phyloP scores from a whole-genome alignment of 192 early-diverging fungal species.

The Coemansia sp. region DNA sequence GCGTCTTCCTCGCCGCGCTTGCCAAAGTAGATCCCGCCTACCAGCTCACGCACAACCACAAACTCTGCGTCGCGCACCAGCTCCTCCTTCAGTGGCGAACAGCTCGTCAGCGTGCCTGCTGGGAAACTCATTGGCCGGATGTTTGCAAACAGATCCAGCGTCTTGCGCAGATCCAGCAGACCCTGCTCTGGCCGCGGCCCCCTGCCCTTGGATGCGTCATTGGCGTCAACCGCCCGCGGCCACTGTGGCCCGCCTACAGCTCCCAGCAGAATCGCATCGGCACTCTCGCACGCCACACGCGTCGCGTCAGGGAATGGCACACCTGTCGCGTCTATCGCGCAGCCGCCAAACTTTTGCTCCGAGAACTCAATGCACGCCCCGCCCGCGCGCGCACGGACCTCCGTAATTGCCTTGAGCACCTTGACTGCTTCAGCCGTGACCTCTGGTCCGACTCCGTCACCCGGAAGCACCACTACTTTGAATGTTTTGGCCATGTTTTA shows the following conservation, averaged over 20 bases:
- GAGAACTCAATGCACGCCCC: constrained; percentile 68
- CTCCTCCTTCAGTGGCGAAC: constrained; percentile 89
- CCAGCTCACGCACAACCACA: constrained; percentile 90
- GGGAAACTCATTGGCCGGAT: constrained; percentile 94
- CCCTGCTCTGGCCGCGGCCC: constrained; percentile 95
- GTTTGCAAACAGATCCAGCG: constrained; percentile 93
- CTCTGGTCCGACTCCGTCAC: constrained; percentile 97
- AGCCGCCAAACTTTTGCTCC: constrained; percentile 84
- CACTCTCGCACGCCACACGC: constrained; percentile 73
- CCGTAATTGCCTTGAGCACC: constrained; percentile 78
- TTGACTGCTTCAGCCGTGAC: constrained; percentile 87
- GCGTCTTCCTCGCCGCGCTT: constrained; percentile 81
- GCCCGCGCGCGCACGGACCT: constrained; percentile 59
- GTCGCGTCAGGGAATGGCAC: constrained; percentile 82
- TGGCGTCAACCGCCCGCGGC: constrained; percentile 69
- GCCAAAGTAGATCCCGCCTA: constrained; percentile 98
- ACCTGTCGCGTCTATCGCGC: constrained; percentile 89
- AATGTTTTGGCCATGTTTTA: no score
- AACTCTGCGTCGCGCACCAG: constrained; percentile 90
- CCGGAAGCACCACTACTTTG: constrained; percentile 79
- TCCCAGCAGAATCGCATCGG: constrained; percentile 90
- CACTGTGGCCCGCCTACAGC: constrained; percentile 98
- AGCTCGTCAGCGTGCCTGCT: constrained; percentile 71
- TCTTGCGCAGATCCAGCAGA: constrained; percentile 87
- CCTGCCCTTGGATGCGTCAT: constrained; percentile 61